A percentile compares a stretch with the other conserved stretches of the same genome.
phyloP scores from a whole-genome alignment of 2,329 filamentous ascomycete genomes.

The Aspergillus persii region DNA sequence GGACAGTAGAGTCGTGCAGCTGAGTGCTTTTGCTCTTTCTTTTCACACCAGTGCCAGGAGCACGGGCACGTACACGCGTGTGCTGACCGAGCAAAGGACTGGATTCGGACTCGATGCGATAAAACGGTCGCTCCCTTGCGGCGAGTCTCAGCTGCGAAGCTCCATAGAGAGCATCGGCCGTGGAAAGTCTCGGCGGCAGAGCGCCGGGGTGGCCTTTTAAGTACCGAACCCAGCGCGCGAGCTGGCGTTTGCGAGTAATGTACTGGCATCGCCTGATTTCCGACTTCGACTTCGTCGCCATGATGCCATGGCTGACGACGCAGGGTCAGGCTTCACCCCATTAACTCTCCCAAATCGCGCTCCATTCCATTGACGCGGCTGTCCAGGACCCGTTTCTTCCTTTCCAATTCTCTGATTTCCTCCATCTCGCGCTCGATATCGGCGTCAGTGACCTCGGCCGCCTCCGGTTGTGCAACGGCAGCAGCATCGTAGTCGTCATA shows the following conservation, averaged over 20 bases:
- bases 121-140: not conserved
- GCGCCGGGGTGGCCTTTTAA: not conserved
- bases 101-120: too few relatives aligned
- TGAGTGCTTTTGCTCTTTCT: not conserved
- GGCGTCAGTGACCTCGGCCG: slow-evolving; percentile 38
- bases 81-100: not conserved
- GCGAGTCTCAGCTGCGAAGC: not conserved
- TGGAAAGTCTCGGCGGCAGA: not conserved
- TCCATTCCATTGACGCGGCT: slow-evolving; percentile 67
- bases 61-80: not conserved
- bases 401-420: slow-evolving; percentile 61
- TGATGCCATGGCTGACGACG: not conserved
- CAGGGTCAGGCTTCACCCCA: slow-evolving; percentile 42
- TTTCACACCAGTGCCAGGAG: too few relatives aligned
- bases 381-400: slow-evolving; percentile 61
- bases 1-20: not conserved
- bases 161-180: not conserved
- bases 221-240: not conserved
- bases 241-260: not conserved
- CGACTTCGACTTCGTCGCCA: not conserved
- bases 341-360: slow-evolving; percentile 62
- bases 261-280: not conserved
- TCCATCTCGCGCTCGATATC: slow-evolving; percentile 48
- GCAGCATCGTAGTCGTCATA: slow-evolving; percentile 55
- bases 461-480: slow-evolving; percentile 21